Conservation (phyloP, 2,329 filamentous ascomycete species). For the Xylariaceae sp. region DNA sequence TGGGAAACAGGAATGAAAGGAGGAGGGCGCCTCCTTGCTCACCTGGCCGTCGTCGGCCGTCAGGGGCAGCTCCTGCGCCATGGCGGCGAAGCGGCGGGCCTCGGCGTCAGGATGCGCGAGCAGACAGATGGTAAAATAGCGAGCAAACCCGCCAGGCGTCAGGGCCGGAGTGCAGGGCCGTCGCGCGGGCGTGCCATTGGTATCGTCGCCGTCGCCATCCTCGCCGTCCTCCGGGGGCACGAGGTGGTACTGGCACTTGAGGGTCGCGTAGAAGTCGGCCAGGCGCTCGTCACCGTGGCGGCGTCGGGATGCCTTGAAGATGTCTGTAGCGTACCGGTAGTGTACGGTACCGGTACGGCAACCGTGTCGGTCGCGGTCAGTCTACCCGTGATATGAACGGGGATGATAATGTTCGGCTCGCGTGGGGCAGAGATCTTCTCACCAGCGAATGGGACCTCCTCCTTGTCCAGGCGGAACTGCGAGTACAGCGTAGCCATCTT, state of each 20-base stretch:
- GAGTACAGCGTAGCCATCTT: constrained; percentile 72
- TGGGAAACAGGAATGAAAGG: no score
- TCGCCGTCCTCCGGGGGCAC: constrained; percentile 45
- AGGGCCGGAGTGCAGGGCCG: constrained; percentile 54
- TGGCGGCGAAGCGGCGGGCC: constrained; percentile 58
- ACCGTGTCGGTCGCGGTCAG: background rate
- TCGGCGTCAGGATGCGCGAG: constrained; percentile 71
- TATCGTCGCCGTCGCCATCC: no score
- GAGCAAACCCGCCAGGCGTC: constrained; percentile 59
- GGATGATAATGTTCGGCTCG: constrained; percentile 14
- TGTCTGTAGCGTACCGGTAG: no score
- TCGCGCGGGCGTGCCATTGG: no score
- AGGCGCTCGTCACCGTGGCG: constrained; percentile 37
- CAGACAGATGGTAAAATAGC: constrained; percentile 67
- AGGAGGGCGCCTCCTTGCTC: background rate
- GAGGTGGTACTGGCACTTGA: constrained; percentile 57
- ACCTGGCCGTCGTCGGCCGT: constrained; percentile 25
- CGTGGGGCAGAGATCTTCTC: constrained; percentile 21
- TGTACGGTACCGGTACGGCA: no score
- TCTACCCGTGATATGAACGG: constrained; percentile 1
- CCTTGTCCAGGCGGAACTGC: constrained; percentile 54
- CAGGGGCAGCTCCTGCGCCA: constrained; percentile 65
- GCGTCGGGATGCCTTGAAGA: background rate
- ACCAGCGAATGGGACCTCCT: constrained; percentile 64
- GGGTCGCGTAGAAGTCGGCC: constrained; percentile 48